Conservation (phyloP, 192 early-diverging fungal species). For the Linnemannia hyalina region DNA sequence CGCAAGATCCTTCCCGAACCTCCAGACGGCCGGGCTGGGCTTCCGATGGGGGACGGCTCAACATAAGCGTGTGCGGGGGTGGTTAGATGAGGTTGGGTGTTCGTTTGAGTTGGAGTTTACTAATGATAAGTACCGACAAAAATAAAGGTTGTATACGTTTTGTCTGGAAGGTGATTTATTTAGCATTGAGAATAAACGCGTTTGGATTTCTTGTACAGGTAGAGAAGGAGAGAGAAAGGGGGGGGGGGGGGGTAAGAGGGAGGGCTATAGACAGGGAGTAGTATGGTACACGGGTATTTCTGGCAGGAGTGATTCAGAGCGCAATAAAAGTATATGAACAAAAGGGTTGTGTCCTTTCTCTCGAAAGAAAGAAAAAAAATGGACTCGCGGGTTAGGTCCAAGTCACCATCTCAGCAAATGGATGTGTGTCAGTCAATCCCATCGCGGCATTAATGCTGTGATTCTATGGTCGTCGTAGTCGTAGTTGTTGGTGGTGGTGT, state of each 20-base stretch:
- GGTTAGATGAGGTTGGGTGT: not conserved
- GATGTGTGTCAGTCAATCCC: not conserved
- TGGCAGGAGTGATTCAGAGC: not conserved
- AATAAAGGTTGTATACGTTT: not conserved
- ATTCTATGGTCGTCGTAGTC: not conserved
- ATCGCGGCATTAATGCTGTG: not conserved
- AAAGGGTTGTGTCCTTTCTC: not conserved
- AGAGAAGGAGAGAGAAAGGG: not conserved
- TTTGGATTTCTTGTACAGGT: not conserved
- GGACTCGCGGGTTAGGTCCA: not conserved
- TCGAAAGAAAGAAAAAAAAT: not conserved
- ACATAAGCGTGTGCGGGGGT: not conserved
- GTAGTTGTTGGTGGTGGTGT: not conserved
- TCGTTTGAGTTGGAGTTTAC: not conserved
- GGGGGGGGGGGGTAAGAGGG: not conserved
- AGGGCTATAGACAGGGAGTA: not conserved
- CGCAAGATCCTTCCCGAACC: not conserved
- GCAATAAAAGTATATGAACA: not conserved
- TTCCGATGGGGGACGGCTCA: not conserved
- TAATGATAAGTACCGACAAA: not conserved
- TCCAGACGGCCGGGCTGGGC: not conserved
- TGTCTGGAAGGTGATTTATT: not conserved
- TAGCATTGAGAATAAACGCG: not conserved
- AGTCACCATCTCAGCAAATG: slow-evolving; percentile 4
- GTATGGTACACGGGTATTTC: not conserved